Base-by-base conservation (phyloP, 805 yeast species). In the Candida ficus region DNA sequence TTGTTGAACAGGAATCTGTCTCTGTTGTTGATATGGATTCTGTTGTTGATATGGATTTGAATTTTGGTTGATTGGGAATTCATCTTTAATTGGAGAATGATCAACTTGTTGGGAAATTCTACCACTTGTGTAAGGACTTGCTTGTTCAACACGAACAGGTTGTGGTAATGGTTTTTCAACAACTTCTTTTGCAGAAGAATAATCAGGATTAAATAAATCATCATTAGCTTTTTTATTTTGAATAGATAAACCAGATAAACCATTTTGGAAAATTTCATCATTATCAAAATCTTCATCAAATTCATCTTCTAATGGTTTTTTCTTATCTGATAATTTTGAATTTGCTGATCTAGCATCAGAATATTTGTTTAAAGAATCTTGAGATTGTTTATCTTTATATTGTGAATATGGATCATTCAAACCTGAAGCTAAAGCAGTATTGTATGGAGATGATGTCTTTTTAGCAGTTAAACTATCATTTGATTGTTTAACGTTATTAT, bases 151-250 rank as follows among this genome's bases (percentile, higher is more conserved):
- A 34, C 43, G 42, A 26, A 33, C 39, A 12, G 48, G 50, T 2
- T 39, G 31, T 12, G 29, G n/a, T 12, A 26, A 12, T 5, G n/a
- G 29, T 8, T 48, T 42, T n/a, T 50, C 27, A 30, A 45, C 28
- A 37, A 17, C 16, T 16, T 35, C 34, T 20, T 13, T 21, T 29
- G 39, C 46, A 2, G 41, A 29, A n/a, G 45, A 29, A 33, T 60
- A 57, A 35, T 52, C 58, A 27, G 57, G 58, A 33, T 58, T 60
- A 44, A 61, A 53, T 8, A 49, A 33, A 37, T 64, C 49, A 35
- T 45, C 38, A 45, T 23, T 26, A 12, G 4, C 29, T 12, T 25
- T 41, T 27, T 21, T 39, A 16, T 36, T 38, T 7, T 40, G 39
- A 5, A 40, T 44, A 21, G 46, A 44, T 39, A 45, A 29, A 13